Base-by-base conservation (phyloP, 2,329 filamentous ascomycete genomes). In the Epichloe scottii region DNA sequence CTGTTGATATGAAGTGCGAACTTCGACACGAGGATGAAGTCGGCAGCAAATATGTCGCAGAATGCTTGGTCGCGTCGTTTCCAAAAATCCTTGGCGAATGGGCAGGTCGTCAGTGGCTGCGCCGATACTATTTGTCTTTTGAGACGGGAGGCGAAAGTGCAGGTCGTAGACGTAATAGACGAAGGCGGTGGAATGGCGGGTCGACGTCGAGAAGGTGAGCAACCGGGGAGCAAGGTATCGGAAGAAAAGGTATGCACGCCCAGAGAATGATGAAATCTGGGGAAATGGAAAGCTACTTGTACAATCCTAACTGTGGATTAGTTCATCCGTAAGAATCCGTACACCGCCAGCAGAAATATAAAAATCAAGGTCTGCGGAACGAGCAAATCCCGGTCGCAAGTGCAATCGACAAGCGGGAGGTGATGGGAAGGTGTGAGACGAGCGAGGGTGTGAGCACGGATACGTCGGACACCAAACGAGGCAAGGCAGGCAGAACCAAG, bases 271-370 rank as follows among this genome's bases (percentile, higher is more conserved):
- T 15, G 30, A 33, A 38, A 44, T 11, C 34, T 33, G 42, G 48
- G 48, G 48, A 46, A n/a, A 40, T 43, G 41, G 34, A 26, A 41
- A 41, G 49, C 49, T 51, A 47, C 49, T 51, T 51, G 49, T 51
- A 47, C 15, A 14, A 35, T 41, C 17, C 38, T 47, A 30, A 6
- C n/a, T 17, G 19, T 42, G 38, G 19, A 15, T 51, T 50, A 50
- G 41, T 39, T 17, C 30, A 6, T 30, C 48, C 40, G 26, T 5
- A 30, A 12, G 15, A 35, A 17, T 19, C 21, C 23, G 19, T 44
- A 26, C 21, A 44, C 39, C 17, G 19, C 40, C 14, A 50, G 41
- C 34, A 33, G 23, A 14, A 17, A 19, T 30, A 30, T 35, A 39
- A 34, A 45, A 41, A 51, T 46, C 49, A 51, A 45, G 42, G 42